Percentiles rank a stretch among this genome's conserved stretches.
Evolutionary conservation across 169 alveolate species (phyloP).

Genomic region (Toxoplasma gondii): DNA sequence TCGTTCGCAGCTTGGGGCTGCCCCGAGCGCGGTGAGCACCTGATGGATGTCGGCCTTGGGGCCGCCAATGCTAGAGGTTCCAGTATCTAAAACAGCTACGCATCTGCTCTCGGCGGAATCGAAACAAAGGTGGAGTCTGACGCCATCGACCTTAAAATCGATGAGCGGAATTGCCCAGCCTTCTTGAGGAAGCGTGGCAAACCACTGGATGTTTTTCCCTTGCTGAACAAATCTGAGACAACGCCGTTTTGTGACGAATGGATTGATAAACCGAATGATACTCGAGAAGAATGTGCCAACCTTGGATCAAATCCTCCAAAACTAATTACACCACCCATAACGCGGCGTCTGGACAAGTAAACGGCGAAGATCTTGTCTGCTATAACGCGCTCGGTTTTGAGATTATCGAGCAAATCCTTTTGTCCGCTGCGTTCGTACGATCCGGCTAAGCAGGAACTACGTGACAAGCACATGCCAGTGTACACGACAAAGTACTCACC

Average conservation of each 20-base stretch:
- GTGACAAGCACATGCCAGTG: not conserved
- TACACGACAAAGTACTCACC: not conserved
- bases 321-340: not conserved
- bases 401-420: not conserved
- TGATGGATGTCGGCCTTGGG: not conserved
- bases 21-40: not conserved
- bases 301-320: slow-evolving; percentile 28
- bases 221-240: not conserved
- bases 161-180: not conserved
- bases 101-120: not conserved
- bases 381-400: not conserved
- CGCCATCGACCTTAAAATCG: not conserved
- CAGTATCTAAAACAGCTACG: slow-evolving; percentile 12
- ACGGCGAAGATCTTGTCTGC: not conserved
- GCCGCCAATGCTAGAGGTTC: slow-evolving; percentile 39
- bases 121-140: not conserved
- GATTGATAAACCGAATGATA: not conserved
- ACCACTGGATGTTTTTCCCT: not conserved
- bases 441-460: not conserved
- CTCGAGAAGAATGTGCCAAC: not conserved
- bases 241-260: not conserved
- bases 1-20: slow-evolving; percentile 2
- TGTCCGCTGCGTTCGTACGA: not conserved
- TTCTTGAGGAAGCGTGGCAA: not conserved
- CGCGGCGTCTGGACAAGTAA: not conserved